Evolutionary conservation across 768 basidiomycete species (phyloP), one percentile per base, ranked within the genome.

Genomic region (Macrolepiota albuminosa): DNA sequence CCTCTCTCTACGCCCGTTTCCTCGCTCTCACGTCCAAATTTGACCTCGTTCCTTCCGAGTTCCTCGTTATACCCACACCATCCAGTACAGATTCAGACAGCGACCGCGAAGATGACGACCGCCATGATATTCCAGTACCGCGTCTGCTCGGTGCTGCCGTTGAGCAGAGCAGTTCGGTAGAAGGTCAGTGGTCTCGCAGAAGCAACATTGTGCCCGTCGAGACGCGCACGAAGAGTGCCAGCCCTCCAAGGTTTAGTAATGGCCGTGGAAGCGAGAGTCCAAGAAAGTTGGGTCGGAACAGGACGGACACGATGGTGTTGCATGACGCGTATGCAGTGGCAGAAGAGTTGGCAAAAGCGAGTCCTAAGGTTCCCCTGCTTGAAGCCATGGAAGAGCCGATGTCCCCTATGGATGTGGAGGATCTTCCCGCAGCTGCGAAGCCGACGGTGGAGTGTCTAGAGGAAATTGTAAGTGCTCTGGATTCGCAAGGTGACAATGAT

Each of bases 1-100:
- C 89, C 7, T 90, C 90, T 0, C 78, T 97, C 3, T 95, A 96
- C 68, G 88, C 89, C 39, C 88, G 95, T 66, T 96, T 96, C 78
- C 82, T 95, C 58, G 88, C 87, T 11, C 83, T 96, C 59, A 89
- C 89, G 8, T 79, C 81, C 61, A 84, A 84, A 68, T 95, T 89
- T 74, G 85, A 88, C 61, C 78, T 97, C 48, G 93, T 96, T 0
- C 89, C 91, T 0, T 67, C 81, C 26, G 91, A 93, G 58, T 92
- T 95, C 71, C 81, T 95, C 47, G 88, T 93, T 68, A 92, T 92
- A 50, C 91, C 90, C 0, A 73, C 82, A 13, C 67, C 63, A 7
- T 54, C 61, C 29, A 63, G 59, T 14, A 57, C 59, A 11, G 62
- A 68, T 55, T 31, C 53, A 45, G 36, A 43, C 47, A 64, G 70